Conservation (phyloP, 1,284 basidiomycete species). For the Moesziomyces antarcticus region DNA sequence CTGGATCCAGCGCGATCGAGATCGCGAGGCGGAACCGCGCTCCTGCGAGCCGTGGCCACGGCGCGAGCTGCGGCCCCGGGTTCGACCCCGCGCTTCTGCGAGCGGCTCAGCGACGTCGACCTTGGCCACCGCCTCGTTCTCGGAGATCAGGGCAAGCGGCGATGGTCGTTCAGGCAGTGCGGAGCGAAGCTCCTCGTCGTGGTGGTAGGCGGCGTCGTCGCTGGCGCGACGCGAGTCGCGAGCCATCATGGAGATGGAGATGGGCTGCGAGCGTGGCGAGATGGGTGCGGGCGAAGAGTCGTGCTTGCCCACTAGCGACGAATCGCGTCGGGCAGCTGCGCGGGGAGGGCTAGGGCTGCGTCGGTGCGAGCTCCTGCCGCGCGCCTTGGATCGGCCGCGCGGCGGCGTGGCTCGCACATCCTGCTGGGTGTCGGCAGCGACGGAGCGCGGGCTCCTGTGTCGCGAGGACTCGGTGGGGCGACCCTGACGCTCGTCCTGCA, state of each 20-base stretch:
- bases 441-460: slow-evolving; percentile 9
- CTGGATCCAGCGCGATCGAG: slow-evolving; percentile 26
- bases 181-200: slow-evolving; percentile 41
- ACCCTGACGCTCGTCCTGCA: slow-evolving; percentile 17
- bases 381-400: slow-evolving; percentile 54
- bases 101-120: neutral
- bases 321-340: slow-evolving; percentile 45
- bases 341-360: slow-evolving; percentile 55
- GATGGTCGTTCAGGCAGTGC: slow-evolving; percentile 35
- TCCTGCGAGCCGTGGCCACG: slow-evolving; percentile 39
- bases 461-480: slow-evolving; percentile 19
- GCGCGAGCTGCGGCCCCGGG: slow-evolving; percentile 28
- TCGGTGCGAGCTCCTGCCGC: slow-evolving; percentile 50
- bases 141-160: slow-evolving; percentile 30
- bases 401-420: slow-evolving; percentile 42
- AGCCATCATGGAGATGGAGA: slow-evolving; percentile 33
- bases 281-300: slow-evolving; percentile 20
- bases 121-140: slow-evolving; percentile 11
- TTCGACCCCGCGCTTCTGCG: slow-evolving; percentile 18
- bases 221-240: slow-evolving; percentile 22
- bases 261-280: slow-evolving; percentile 44
- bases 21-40: slow-evolving; percentile 34
- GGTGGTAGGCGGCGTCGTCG: slow-evolving; percentile 29
- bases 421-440: slow-evolving; percentile 10
- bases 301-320: slow-evolving; percentile 4